Percentiles rank a stretch among this genome's conserved stretches.
Evolutionary conservation across 23 red algal genomes (phyloP).

Genomic region (Agarophyton chilense): DNA sequence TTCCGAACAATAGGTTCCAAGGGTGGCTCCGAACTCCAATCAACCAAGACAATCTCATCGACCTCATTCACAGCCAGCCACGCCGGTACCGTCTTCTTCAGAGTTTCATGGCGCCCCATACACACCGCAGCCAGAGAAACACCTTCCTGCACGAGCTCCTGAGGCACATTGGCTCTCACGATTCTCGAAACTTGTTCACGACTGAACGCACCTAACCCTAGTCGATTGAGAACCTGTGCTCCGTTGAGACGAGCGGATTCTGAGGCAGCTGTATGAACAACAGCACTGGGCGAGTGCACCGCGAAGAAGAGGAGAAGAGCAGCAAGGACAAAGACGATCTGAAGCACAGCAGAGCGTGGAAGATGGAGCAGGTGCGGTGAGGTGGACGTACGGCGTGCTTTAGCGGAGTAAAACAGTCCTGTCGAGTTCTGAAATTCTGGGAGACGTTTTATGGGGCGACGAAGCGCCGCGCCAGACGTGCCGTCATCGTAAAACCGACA

Average conservation of each 20-base stretch:
- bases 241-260: constrained; percentile 4
- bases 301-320: constrained; percentile 35
- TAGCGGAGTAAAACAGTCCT: constrained; percentile 38
- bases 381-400: constrained; percentile 32
- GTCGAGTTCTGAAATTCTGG: constrained; percentile 43
- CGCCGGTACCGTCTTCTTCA: constrained; percentile 35
- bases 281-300: background rate
- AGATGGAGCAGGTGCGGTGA: constrained; percentile 32
- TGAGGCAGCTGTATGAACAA: background rate
- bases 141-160: constrained; percentile 11
- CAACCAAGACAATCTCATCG: constrained; percentile 72
- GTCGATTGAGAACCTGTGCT: background rate
- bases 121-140: constrained; percentile 67
- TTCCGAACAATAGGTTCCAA: constrained; percentile 3
- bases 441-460: constrained; percentile 62
- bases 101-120: constrained; percentile 63
- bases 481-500: constrained; percentile 68
- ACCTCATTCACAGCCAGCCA: constrained; percentile 56
- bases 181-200: background rate
- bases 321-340: constrained; percentile 15
- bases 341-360: constrained; percentile 30
- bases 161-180: background rate
- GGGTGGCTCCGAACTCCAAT: constrained; percentile 73
- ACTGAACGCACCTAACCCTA: background rate
- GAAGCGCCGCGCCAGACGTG: constrained; percentile 34